phyloP scores from a whole-genome alignment of 2,329 filamentous ascomycete genomes.

The Madurella fahalii region DNA sequence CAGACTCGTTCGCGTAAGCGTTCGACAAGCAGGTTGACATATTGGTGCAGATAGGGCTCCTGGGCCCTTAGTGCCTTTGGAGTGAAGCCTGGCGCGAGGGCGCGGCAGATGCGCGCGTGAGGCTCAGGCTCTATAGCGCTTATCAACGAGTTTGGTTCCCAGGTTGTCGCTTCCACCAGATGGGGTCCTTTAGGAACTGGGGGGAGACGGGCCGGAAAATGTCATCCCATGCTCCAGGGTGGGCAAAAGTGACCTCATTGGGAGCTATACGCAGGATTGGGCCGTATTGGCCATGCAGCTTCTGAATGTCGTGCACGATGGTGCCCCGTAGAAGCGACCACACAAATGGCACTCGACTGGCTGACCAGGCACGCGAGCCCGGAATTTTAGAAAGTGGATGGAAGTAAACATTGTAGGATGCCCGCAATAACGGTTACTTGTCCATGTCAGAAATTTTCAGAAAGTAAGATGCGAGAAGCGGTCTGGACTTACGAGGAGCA shows the following conservation, averaged over 20 bases:
- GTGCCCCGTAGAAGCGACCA: no score
- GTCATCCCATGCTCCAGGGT: conserved; percentile 34
- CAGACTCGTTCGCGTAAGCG: conserved; percentile 23
- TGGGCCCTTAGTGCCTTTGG: conserved; percentile 36
- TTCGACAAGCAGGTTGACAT: conserved; percentile 34
- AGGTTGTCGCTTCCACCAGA: conserved; percentile 26
- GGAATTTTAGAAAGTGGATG: no score
- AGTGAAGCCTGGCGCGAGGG: conserved; percentile 37
- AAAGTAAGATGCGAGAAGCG: no score
- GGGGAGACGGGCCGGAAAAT: conserved; percentile 33
- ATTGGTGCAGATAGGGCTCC: conserved; percentile 35
- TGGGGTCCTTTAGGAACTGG: conserved; percentile 29
- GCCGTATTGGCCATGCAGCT: no score
- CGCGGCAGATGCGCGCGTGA: conserved; percentile 31
- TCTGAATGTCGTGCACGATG: no score
- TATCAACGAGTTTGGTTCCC: conserved; percentile 23
- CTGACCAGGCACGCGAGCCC: no score
- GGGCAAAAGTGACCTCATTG: conserved; percentile 29
- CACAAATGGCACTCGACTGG: no score
- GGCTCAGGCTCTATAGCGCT: conserved; percentile 32
- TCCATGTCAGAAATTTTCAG: no score
- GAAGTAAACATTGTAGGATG: no score
- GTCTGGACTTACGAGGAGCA: no score
- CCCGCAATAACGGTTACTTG: no score
- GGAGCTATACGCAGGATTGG: no score